Percentiles rank a stretch among this genome's conserved stretches.
These are phyloP conservation scores for Phytophthora sansomeana DNA, from an alignment of 352 stramenopile species.

Conservation along the genomic window DNA sequence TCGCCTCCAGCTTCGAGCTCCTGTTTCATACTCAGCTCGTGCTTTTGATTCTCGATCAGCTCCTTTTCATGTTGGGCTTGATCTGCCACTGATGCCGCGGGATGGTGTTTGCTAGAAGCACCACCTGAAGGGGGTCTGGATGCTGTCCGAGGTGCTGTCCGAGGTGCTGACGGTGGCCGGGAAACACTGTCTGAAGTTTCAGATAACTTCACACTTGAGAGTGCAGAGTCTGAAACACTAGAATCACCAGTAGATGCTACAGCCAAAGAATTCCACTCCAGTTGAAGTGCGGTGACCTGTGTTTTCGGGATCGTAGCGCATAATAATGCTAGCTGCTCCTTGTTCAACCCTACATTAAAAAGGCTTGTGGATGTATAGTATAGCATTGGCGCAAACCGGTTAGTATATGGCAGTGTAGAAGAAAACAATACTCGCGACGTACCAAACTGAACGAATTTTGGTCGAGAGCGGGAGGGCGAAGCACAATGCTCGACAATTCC, in stretches of 20 bases:
- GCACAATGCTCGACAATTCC: slow-evolving; percentile 59
- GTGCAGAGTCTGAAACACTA: not conserved
- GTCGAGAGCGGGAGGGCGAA: slow-evolving; percentile 57
- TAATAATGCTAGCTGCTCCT: slow-evolving; percentile 59
- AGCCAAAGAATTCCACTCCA: slow-evolving; percentile 70
- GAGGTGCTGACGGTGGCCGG: slow-evolving; percentile 13
- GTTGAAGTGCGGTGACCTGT: slow-evolving; percentile 57
- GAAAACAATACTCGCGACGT: slow-evolving; percentile 8
- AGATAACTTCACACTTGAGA: not conserved
- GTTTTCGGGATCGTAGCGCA: slow-evolving; percentile 62
- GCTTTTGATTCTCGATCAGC: slow-evolving; percentile 17
- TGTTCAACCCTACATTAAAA: slow-evolving; percentile 66
- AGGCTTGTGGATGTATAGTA: slow-evolving; percentile 37
- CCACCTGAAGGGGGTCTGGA: slow-evolving; percentile 24
- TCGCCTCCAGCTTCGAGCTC: slow-evolving; percentile 10
- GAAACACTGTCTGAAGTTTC: slow-evolving; percentile 2
- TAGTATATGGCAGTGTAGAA: too few species aligned
- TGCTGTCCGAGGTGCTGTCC: slow-evolving; percentile 3
- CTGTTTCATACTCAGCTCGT: slow-evolving; percentile 28
- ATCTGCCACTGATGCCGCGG: not conserved
- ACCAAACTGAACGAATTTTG: slow-evolving; percentile 67
- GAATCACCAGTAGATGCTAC: not conserved
- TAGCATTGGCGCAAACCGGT: not conserved
- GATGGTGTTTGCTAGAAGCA: slow-evolving; percentile 15
- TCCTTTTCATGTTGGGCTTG: slow-evolving; percentile 14